A percentile compares a stretch with the other conserved stretches of the same genome.
Evolutionary conservation across 2,329 filamentous ascomycete genomes (phyloP).

Genomic region (Tricladium varicosporioides): DNA sequence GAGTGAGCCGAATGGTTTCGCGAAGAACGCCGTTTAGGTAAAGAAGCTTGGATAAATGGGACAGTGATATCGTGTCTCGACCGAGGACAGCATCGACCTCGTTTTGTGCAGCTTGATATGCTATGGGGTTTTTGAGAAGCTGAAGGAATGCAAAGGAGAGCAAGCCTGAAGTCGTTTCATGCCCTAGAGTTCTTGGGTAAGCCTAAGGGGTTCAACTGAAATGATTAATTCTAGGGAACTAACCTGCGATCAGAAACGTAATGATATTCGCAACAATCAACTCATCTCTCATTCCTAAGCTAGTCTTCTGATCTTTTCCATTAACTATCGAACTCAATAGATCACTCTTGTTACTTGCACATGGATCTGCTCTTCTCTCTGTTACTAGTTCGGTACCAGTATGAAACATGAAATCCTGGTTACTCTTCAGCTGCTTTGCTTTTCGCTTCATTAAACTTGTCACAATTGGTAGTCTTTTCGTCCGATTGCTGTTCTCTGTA

Average conservation of each 20-base stretch:
- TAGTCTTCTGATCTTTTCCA: slow-evolving; percentile 63
- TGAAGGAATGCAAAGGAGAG: slow-evolving; percentile 50
- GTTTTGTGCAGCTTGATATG: slow-evolving; percentile 45
- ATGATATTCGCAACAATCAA: slow-evolving; percentile 67
- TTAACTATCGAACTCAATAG: slow-evolving; percentile 66
- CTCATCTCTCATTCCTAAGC: slow-evolving; percentile 57
- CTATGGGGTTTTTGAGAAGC: slow-evolving; percentile 47
- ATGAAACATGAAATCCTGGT: background rate
- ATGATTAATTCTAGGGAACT: slow-evolving; percentile 2
- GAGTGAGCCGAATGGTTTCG: slow-evolving; percentile 62
- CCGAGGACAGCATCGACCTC: slow-evolving; percentile 54
- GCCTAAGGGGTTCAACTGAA: slow-evolving; percentile 42
- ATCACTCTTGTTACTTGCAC: slow-evolving; percentile 54
- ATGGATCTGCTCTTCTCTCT: slow-evolving; percentile 51
- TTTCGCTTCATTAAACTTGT: slow-evolving; percentile 25
- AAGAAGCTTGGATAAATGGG: slow-evolving; percentile 52
- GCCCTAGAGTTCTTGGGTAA: slow-evolving; percentile 40
- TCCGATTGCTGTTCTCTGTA: slow-evolving; percentile 50
- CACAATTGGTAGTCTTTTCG: slow-evolving; percentile 45
- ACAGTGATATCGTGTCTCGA: slow-evolving; percentile 40
- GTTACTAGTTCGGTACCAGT: slow-evolving; percentile 24
- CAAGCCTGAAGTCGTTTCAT: slow-evolving; percentile 63
- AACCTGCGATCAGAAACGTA: slow-evolving; percentile 59
- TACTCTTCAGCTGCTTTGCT: background rate
- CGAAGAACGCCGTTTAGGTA: slow-evolving; percentile 66